phyloP scores from a whole-genome alignment of 1,139 yeast genomes.

The Kodamaea ohmeri region DNA sequence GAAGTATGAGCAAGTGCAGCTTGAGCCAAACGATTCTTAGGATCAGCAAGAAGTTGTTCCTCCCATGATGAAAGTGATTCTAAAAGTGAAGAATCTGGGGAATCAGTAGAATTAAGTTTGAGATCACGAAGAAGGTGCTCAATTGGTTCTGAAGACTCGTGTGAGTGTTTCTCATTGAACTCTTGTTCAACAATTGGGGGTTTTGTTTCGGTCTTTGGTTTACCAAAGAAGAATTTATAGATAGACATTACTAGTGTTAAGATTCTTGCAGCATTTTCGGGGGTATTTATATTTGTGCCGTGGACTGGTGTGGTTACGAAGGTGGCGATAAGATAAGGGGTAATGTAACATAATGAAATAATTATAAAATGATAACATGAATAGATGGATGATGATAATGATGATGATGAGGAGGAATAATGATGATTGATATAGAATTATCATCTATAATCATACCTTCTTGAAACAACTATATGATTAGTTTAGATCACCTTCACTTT shows the following conservation, averaged over 20 bases:
- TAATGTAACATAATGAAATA: too few relatives aligned
- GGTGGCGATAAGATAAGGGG: neutral
- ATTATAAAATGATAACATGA: too few relatives aligned
- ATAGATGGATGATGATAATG: too few relatives aligned
- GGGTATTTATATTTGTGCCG: slow-evolving; percentile 6
- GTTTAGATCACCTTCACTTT: too few relatives aligned
- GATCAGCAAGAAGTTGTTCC: slow-evolving; percentile 43
- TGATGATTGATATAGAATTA: too few relatives aligned
- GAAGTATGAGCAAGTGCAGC: slow-evolving; percentile 54
- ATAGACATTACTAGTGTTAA: too few relatives aligned
- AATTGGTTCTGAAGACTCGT: neutral
- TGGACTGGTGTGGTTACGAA: slow-evolving; percentile 4
- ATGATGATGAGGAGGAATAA: too few relatives aligned
- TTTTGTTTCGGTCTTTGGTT: slow-evolving; percentile 1
- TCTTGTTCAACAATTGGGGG: slow-evolving; percentile 1
- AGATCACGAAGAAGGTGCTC: slow-evolving; percentile 5
- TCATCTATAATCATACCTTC: too few relatives aligned
- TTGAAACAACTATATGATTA: too few relatives aligned
- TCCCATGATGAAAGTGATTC: slow-evolving; percentile 42
- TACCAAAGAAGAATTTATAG: slow-evolving; percentile 7
- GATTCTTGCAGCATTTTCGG: too few relatives aligned
- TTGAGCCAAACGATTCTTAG: slow-evolving; percentile 58
- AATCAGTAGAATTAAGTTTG: slow-evolving; percentile 1
- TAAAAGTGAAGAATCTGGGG: neutral
- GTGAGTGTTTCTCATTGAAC: slow-evolving; percentile 7